A percentile compares a stretch with the other conserved stretches of the same genome.
These are phyloP conservation scores for Russula sp. DNA, from an alignment of 768 basidiomycete species.

Conservation along the genomic window DNA sequence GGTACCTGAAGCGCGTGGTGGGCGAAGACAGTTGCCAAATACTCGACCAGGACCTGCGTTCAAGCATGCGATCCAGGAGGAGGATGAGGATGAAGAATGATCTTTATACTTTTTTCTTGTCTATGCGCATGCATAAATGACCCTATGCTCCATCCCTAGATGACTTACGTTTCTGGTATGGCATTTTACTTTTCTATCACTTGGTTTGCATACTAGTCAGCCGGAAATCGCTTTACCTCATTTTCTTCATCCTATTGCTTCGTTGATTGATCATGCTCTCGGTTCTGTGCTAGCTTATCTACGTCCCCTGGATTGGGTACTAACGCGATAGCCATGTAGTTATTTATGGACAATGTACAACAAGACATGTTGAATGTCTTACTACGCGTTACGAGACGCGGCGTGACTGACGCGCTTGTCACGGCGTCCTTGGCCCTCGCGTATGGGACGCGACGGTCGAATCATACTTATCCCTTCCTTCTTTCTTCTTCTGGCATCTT, in stretches of 20 bases:
- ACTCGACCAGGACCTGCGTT: conserved; percentile 58
- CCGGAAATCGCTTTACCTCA: neutral
- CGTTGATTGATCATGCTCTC: conserved; percentile 15
- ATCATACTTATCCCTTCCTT: neutral
- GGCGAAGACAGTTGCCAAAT: conserved; percentile 62
- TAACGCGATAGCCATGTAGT: conserved; percentile 12
- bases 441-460: neutral
- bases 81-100: conserved; percentile 64
- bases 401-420: conserved; percentile 16
- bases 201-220: conserved; percentile 1
- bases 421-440: neutral
- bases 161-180: neutral
- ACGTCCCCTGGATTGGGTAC: conserved; percentile 10
- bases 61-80: conserved; percentile 68
- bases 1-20: conserved; percentile 41
- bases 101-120: neutral
- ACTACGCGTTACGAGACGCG: neutral
- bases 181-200: conserved; percentile 1
- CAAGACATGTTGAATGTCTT: neutral
- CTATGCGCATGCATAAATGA: neutral
- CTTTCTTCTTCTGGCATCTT: neutral
- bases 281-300: conserved; percentile 12
- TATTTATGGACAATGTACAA: conserved; percentile 10
- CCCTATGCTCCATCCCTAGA: conserved; percentile 7
- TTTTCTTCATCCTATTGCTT: conserved; percentile 4